These are phyloP conservation scores for Penicillium pancosmium DNA, from an alignment of 495 filamentous ascomycete species.

Conservation along the genomic window DNA sequence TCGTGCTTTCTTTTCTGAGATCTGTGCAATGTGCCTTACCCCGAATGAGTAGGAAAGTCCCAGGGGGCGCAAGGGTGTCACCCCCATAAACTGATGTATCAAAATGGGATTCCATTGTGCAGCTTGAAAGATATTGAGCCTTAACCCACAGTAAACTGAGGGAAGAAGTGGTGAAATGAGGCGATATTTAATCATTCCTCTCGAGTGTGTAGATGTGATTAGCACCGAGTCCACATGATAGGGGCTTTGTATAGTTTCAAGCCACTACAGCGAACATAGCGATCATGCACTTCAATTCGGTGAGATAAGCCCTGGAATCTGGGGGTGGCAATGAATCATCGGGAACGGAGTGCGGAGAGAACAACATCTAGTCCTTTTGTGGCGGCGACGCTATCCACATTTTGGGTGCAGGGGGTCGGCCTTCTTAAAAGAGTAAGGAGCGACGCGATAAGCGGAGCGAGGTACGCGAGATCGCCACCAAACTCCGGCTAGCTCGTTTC, in stretches of 20 bases:
- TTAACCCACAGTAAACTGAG: not conserved
- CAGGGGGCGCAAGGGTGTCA: slow-evolving; percentile 24
- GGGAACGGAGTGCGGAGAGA: slow-evolving; percentile 7
- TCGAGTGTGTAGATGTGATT: slow-evolving; percentile 1
- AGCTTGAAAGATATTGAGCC: too few relatives aligned
- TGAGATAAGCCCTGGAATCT: slow-evolving; percentile 6
- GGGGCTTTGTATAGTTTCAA: not conserved
- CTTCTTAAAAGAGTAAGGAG: slow-evolving; percentile 14
- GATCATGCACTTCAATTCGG: not conserved
- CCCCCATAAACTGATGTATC: slow-evolving; percentile 3
- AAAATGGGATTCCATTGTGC: slow-evolving; percentile 16
- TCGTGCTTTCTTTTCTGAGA: not conserved
- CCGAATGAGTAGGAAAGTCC: slow-evolving; percentile 37
- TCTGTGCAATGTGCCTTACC: slow-evolving; percentile 15
- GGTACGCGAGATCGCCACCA: not conserved
- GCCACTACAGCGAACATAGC: slow-evolving; percentile 5
- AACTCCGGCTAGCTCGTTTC: not conserved
- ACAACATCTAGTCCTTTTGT: not conserved
- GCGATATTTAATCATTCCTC: slow-evolving; percentile 12
- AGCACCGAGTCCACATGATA: slow-evolving; percentile 16
- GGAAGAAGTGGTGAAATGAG: not conserved
- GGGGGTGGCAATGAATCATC: slow-evolving; percentile 7
- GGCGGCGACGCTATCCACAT: not conserved
- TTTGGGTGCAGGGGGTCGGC: slow-evolving; percentile 12
- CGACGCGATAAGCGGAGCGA: not conserved